Evolutionary conservation across 805 yeast species (phyloP).

Genomic region (Barnettozyma wickerhamii): DNA sequence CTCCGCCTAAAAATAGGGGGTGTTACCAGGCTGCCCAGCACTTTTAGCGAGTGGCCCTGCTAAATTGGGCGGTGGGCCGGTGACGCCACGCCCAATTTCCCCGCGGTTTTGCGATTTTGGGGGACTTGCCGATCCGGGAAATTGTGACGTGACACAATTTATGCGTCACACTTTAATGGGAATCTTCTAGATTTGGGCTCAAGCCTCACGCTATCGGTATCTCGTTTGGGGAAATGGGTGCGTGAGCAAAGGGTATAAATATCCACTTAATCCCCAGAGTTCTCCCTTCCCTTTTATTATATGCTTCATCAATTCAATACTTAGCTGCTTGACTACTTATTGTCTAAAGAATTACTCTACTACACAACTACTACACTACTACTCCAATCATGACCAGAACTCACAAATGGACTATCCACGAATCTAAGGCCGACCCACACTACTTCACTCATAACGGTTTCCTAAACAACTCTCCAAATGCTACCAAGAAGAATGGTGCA

Average conservation of each 20-base stretch:
- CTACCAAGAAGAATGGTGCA: slow-evolving; percentile 77
- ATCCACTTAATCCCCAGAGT: neutral
- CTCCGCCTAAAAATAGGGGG: too few species aligned
- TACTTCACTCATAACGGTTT: slow-evolving; percentile 80
- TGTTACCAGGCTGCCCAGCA: too few species aligned
- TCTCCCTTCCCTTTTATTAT: neutral
- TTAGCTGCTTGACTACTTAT: neutral
- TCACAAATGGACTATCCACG: slow-evolving; percentile 67
- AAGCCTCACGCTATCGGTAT: too few species aligned
- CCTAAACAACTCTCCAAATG: slow-evolving; percentile 64
- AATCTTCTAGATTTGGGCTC: too few species aligned
- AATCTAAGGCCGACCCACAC: slow-evolving; percentile 53
- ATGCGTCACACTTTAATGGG: neutral
- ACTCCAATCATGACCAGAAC: slow-evolving; percentile 62
- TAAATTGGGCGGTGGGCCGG: too few species aligned
- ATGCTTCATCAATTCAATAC: neutral
- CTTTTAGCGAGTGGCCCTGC: too few species aligned
- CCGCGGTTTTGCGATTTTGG: too few species aligned
- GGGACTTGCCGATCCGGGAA: neutral
- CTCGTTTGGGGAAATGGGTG: too few species aligned
- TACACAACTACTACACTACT: neutral
- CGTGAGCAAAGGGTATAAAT: neutral
- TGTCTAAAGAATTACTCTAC: neutral
- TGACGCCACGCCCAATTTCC: neutral
- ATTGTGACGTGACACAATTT: neutral